A percentile compares a stretch with the other conserved stretches of the same genome.
Evolutionary conservation across 2,329 filamentous ascomycete genomes (phyloP).

Genomic region (Sarocladium oryzae): DNA sequence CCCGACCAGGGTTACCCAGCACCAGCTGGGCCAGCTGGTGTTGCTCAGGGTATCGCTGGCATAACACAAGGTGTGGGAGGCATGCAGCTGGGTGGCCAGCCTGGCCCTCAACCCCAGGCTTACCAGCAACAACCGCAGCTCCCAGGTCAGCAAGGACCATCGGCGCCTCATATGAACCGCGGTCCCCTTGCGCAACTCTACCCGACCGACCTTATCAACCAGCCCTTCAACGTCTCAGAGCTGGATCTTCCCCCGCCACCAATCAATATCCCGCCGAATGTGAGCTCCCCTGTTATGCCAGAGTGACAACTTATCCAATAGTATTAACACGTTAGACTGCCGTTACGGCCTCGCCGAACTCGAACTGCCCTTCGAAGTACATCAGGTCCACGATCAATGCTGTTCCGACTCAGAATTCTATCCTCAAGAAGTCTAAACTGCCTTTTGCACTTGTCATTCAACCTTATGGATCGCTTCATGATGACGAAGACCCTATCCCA

Average conservation of each 20-base stretch:
- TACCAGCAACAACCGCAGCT: constrained; percentile 35
- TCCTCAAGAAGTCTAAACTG: constrained; percentile 94
- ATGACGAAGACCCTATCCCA: constrained; percentile 84
- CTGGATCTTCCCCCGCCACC: constrained; percentile 86
- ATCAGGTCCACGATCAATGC: constrained; percentile 93
- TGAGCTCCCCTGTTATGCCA: too few relatives aligned
- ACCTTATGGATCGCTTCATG: constrained; percentile 87
- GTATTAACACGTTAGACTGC: constrained; percentile 61
- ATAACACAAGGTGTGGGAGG: constrained; percentile 81
- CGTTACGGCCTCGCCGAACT: constrained; percentile 81
- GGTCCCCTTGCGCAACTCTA: constrained; percentile 78
- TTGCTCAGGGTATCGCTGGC: constrained; percentile 52
- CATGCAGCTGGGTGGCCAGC: constrained; percentile 63
- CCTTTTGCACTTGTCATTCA: constrained; percentile 95
- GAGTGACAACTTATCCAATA: too few relatives aligned
- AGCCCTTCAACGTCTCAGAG: constrained; percentile 91
- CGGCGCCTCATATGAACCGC: constrained; percentile 23
- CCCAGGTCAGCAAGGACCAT: constrained; percentile 36
- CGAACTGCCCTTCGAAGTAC: constrained; percentile 91
- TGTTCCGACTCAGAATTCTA: constrained; percentile 82
- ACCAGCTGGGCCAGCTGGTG: constrained; percentile 24
- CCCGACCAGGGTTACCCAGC: constrained; percentile 60
- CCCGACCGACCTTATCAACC: constrained; percentile 82
- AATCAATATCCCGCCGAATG: constrained; percentile 85
- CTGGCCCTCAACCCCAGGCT: constrained; percentile 9